Evolutionary conservation across 208 protist genomes (phyloP).

Genomic region (Trichomonas tenax): DNA sequence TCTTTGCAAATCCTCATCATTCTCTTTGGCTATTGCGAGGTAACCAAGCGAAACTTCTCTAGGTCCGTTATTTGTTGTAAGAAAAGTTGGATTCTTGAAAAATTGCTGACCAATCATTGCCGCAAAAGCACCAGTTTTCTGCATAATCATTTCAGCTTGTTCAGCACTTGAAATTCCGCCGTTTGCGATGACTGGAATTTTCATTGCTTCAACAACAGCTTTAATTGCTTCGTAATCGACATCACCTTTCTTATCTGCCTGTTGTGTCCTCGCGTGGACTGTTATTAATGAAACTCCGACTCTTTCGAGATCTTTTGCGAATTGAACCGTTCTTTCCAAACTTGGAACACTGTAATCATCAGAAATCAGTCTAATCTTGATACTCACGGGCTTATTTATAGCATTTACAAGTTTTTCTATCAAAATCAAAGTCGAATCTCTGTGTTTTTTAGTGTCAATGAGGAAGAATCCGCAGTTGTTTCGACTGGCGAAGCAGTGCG

Average conservation of each 20-base stretch:
- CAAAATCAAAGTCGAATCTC: background rate
- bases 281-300: conserved; percentile 6
- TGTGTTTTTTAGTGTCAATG: conserved; percentile 7
- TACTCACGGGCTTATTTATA: conserved; percentile 31
- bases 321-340: background rate
- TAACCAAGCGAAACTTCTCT: background rate
- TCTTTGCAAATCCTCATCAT: background rate
- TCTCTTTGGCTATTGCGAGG: background rate
- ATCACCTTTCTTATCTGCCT: background rate
- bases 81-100: conserved; percentile 17
- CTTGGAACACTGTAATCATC: background rate
- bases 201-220: background rate
- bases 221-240: background rate
- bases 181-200: conserved; percentile 26
- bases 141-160: background rate
- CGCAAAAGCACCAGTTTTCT: background rate
- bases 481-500: conserved; percentile 31
- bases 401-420: background rate
- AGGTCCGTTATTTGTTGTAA: background rate
- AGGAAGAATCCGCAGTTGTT: conserved; percentile 40
- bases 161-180: background rate
- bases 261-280: conserved; percentile 19
- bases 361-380: conserved; percentile 24
- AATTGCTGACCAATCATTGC: conserved; percentile 6
- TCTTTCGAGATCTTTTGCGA: conserved; percentile 14